Evolutionary conservation across 2,329 filamentous ascomycete genomes (phyloP).

Genomic region (Microdochium paspali): DNA sequence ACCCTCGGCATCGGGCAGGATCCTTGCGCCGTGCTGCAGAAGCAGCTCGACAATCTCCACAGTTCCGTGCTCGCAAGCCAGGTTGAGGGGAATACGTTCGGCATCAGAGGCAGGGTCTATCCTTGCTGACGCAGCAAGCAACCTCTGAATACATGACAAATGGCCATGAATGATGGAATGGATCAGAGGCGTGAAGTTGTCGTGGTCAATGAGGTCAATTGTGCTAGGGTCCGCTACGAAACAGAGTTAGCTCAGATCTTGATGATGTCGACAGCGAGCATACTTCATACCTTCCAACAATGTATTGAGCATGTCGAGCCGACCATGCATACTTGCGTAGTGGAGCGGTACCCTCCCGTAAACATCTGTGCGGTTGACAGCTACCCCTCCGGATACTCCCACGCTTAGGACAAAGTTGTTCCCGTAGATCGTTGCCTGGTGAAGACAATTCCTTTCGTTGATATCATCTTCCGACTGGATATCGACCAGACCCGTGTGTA

Average conservation of each 20-base stretch:
- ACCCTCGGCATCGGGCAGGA: constrained; percentile 92
- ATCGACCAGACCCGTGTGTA: constrained; percentile 76
- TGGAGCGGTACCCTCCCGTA: constrained; percentile 91
- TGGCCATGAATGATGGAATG: constrained; percentile 89
- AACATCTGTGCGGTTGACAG: constrained; percentile 75
- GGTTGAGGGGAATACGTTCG: constrained; percentile 87
- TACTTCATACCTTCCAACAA: constrained; percentile 50
- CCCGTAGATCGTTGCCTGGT: constrained; percentile 93
- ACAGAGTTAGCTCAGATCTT: constrained; percentile 1
- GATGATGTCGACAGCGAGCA: neutral
- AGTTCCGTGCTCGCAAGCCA: constrained; percentile 91
- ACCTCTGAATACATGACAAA: constrained; percentile 66
- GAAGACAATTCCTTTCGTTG: constrained; percentile 91
- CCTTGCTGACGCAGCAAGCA: constrained; percentile 71
- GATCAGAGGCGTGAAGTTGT: constrained; percentile 94
- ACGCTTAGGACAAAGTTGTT: constrained; percentile 68
- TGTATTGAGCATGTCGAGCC: constrained; percentile 70
- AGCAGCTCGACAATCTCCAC: constrained; percentile 77
- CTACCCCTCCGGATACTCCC: constrained; percentile 66
- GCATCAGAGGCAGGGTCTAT: constrained; percentile 79
- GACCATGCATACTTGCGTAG: constrained; percentile 92
- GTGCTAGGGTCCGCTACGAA: constrained; percentile 55
- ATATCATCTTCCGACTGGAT: constrained; percentile 95
- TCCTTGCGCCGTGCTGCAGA: constrained; percentile 66
- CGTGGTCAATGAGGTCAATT: constrained; percentile 83